Base-by-base conservation (phyloP, 2,329 filamentous ascomycete species). In the Myriosclerotinia curreyana region DNA sequence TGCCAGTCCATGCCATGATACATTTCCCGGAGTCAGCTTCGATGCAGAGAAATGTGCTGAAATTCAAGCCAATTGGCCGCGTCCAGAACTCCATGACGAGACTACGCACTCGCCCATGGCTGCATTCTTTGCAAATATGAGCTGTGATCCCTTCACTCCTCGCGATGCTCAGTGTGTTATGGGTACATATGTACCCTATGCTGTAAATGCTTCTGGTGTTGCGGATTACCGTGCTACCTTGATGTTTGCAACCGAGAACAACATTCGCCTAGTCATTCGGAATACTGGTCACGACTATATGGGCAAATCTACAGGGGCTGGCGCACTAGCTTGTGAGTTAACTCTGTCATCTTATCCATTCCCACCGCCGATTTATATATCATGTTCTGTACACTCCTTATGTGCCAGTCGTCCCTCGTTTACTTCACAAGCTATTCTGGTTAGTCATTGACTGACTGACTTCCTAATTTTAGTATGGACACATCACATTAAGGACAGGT, bases 241-340 rank as follows among this genome's bases (percentile, higher is more conserved):
- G n/a, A 65, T 67, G 7, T 79, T 78, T 65, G 76, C 75, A 28
- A 67, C 66, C 58, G 64, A 65, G 53, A 62, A 73, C 9, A 76
- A 77, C 55, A 71, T 80, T 48, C 75, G 78, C 1, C 69, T 80
- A 1, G 76, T 77, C 34, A 78, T 86, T 64, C 79, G 81, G 64
- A 83, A 83, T 66, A 84, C 82, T 0, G 83, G 82, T 1, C 82
- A 85, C 69, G 82, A 84, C 54, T 81, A 78, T 65, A 75, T 74
- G 22, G 40, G 51, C 3, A 62, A 62, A 28, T 55, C 60, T 2
- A 54, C 60, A 12, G 51, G 60, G 1, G 42, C 60, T 4, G 51
- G 51, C 25, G 51, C 50, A 3, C 40, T n/a, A n/a, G n/a, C n/a
- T n/a, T n/a, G n/a, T n/a, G n/a, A n/a, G n/a, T n/a, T n/a, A n/a